These are phyloP conservation scores for Moesziomyces globuligerus DNA, from an alignment of 1,284 basidiomycete species.

Conservation along the genomic window DNA sequence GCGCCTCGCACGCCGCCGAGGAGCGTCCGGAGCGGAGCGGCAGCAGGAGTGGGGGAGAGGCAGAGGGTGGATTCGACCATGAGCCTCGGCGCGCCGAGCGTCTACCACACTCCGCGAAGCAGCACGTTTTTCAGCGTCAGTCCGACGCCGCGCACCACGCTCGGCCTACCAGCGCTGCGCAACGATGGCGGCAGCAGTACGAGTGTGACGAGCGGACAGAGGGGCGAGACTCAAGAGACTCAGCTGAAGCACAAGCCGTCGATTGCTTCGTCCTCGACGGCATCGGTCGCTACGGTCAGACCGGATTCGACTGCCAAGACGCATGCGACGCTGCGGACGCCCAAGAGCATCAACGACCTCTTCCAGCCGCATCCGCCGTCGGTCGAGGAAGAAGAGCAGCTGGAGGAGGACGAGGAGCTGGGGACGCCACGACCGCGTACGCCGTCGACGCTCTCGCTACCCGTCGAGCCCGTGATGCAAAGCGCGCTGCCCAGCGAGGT, in stretches of 20 bases:
- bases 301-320: slow-evolving; percentile 2
- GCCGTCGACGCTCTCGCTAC: slow-evolving; percentile 18
- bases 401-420: slow-evolving; percentile 9
- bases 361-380: slow-evolving; percentile 7
- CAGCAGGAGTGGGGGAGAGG: slow-evolving; percentile 9
- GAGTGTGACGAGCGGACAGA: neutral
- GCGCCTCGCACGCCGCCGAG: slow-evolving; percentile 5
- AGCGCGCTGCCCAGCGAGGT: neutral
- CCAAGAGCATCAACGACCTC: slow-evolving; percentile 41
- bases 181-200: slow-evolving; percentile 11
- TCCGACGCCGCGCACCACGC: slow-evolving; percentile 24
- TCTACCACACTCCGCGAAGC: slow-evolving; percentile 57
- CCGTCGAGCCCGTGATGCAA: neutral
- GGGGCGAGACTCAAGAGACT: neutral
- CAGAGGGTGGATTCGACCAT: slow-evolving; percentile 39
- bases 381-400: slow-evolving; percentile 5
- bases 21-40: neutral
- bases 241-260: slow-evolving; percentile 11
- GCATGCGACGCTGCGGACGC: slow-evolving; percentile 9
- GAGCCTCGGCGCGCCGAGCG: slow-evolving; percentile 32
- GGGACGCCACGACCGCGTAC: slow-evolving; percentile 4
- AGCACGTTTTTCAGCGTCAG: slow-evolving; percentile 46
- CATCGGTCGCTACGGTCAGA: slow-evolving; percentile 13
- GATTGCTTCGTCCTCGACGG: slow-evolving; percentile 14
- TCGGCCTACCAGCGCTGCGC: neutral